phyloP scores from a whole-genome alignment of 345 rosid species.

The Eucalyptus fibrosa region DNA sequence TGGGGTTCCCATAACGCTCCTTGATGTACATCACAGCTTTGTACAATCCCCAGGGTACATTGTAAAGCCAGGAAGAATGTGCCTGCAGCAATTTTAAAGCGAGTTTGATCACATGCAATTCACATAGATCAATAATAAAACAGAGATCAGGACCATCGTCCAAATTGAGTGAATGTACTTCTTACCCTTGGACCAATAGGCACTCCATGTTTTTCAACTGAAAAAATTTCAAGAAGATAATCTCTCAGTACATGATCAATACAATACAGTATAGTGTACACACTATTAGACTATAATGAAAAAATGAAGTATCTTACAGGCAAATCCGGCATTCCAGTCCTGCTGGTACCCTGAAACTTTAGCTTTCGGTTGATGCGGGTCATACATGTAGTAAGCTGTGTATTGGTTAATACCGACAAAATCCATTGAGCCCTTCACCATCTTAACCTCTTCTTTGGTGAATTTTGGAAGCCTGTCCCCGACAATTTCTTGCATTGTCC shows the following conservation, averaged over 20 bases:
- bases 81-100: conserved; percentile 34
- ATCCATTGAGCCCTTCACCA: conserved; percentile 89
- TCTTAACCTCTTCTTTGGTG: conserved; percentile 58
- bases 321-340: conserved; percentile 76
- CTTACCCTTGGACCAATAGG: conserved; percentile 73
- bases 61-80: conserved; percentile 74
- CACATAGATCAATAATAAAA: neutral
- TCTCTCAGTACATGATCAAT: neutral
- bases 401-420: conserved; percentile 90
- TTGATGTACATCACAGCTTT: conserved; percentile 80
- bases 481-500: conserved; percentile 71
- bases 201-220: conserved; percentile 55
- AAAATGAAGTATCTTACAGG: conserved; percentile 35
- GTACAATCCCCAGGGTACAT: conserved; percentile 96
- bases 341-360: conserved; percentile 69
- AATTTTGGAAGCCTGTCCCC: conserved; percentile 74
- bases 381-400: conserved; percentile 63
- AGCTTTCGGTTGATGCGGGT: conserved; percentile 33
- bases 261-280: neutral
- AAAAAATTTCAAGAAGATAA: neutral
- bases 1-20: conserved; percentile 82
- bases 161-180: neutral
- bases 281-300: neutral
- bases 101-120: neutral
- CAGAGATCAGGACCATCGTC: neutral